Base-by-base conservation (phyloP, 345 rosid genomes). In the Syzygium aqueum region DNA sequence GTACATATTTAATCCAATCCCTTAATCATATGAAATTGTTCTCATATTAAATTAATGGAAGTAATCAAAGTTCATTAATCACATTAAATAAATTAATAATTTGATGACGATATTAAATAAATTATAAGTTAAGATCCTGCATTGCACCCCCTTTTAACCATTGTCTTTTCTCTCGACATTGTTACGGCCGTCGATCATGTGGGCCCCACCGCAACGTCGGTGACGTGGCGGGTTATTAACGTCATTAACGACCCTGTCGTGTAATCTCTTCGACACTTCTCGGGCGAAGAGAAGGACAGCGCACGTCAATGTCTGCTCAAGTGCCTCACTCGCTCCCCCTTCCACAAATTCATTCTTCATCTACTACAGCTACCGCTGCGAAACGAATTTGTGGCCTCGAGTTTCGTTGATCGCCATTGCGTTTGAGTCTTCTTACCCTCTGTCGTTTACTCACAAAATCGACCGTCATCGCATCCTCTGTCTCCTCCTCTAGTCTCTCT, bases 311-410 rank as follows among this genome's bases (percentile, higher is more conserved):
- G 43, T 19, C 22, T 21, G 19, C 57, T 19, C 22, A 53, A 53
- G 46, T 7, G 56, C 56, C 56, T 53, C 57, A 2, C 9, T 53
- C 9, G 23, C 46, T 67, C 6, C 80, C 7, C 46, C 80, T 17
- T 8, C 46, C 46, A 67, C 80, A 67, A 17, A 5, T 67, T 37
- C 80, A 8, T 73, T 1, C 27, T 73, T 5, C 25, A 0, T 9
- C 46, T 3, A 17, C 49, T 52, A 21, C 12, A 0, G 3, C 28
- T 10, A 11, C 11, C 2, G 65, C 65, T 14, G 65, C n/a, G 11
- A 50, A 33, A 53, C 46, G 63, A 53, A 77, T 49, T 52, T 40
- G 53, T 73, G 85, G 65, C 87, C 87, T 73, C 87, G 77, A 12
- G 51, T 73, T 86, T 49, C 11, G 51, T 15, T 61, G 46, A 54